Base-by-base conservation (phyloP, 1,284 basidiomycete genomes). In the Puccinia hordei region DNA sequence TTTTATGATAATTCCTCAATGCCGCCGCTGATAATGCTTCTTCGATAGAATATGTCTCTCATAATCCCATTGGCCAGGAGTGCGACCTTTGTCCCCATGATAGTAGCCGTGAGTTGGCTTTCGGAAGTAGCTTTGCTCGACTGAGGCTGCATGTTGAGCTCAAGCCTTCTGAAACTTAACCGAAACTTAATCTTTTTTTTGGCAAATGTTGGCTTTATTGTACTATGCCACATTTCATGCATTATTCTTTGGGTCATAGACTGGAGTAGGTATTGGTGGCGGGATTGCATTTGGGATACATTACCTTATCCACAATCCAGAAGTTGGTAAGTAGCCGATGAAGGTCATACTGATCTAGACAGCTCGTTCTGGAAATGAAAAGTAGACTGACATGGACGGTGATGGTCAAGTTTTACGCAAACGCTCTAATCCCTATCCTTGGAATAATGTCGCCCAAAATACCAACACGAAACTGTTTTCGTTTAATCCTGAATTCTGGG, bases 381-480 rank as follows among this genome's bases (percentile, higher is more conserved):
- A 27, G 22, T 27, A n/a, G 19, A 63, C 59, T 63, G 59, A 63
- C 59, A 63, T 63, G 3, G 59, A 66, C 8, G n/a, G 30, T 27
- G 19, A 41, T 33, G 46, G 24, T 57, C 35, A 61, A 73, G 71
- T 78, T 38, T 71, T 84, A 59, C 77, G 82, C 27, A 83, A 82
- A 55, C 73, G 81, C 12, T 51, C 44, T 15, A 82, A 82, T 69
- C 82, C 82, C 10, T 82, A 84, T 33, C 84, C 84, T 17, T 84
- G 84, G 84, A 84, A 84, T 81, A 66, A 83, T 30, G 83, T 85
- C 13, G 65, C 82, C 66, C 84, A 83, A 74, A 80, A 82, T 55
- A 82, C 82, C 63, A 84, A 85, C 80, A 85, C 83, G 41, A 85
- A 83, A 81, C 80, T 85, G 66, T 80, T 78, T 73, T 83, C 83